Evolutionary conservation across 2,329 filamentous ascomycete genomes (phyloP).

Genomic region (Alternaria triticina): DNA sequence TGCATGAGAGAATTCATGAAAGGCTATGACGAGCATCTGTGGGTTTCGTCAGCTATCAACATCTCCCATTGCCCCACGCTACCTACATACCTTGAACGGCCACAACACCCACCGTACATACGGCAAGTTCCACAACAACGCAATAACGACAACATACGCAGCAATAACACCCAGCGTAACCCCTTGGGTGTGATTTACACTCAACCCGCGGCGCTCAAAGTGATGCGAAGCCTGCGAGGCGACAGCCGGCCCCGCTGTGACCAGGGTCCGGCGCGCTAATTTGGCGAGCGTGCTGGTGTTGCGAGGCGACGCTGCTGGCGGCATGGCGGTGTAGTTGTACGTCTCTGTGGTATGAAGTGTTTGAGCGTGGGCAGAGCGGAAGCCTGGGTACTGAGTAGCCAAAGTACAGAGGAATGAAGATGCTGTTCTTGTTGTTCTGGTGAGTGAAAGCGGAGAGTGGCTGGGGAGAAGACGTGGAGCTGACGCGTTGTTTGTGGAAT

Average conservation of each 20-base stretch:
- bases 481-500: constrained; percentile 28
- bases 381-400: not conserved
- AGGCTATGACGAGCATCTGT: constrained; percentile 70
- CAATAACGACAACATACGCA: constrained; percentile 75
- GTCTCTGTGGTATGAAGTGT: not conserved
- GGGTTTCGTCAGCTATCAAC: not conserved
- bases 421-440: not conserved
- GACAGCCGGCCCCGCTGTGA: constrained; percentile 35
- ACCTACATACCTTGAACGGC: constrained; percentile 73
- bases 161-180: constrained; percentile 75
- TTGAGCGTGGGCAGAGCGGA: not conserved
- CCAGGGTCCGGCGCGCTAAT: constrained; percentile 36
- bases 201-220: constrained; percentile 61
- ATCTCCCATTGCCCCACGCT: not conserved
- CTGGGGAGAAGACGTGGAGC: constrained; percentile 14
- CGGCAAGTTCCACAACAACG: constrained; percentile 79
- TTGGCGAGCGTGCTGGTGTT: constrained; percentile 19
- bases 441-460: not conserved
- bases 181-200: constrained; percentile 70
- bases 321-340: constrained; percentile 20
- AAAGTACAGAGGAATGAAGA: not conserved
- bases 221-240: constrained; percentile 26
- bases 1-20: constrained; percentile 80
- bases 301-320: constrained; percentile 25
- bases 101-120: constrained; percentile 77